These are phyloP conservation scores for Sophora flavescens DNA, from an alignment of 306 rosid genomes.

Conservation along the genomic window DNA sequence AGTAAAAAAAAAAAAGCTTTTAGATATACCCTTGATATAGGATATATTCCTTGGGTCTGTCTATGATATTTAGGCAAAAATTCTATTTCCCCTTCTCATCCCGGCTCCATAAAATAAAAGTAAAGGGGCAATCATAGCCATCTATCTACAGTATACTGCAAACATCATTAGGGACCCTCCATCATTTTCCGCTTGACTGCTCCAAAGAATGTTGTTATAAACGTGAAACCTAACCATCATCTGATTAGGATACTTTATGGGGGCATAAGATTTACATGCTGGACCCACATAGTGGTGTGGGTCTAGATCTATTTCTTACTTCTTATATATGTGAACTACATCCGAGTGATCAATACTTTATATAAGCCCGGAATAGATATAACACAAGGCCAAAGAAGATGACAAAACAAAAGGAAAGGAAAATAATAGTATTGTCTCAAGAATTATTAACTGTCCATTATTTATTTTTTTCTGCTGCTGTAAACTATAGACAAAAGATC, in stretches of 20 bases:
- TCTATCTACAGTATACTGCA: slow-evolving; percentile 51
- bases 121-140: slow-evolving; percentile 63
- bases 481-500: slow-evolving; percentile 8
- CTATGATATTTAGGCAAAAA: slow-evolving; percentile 34
- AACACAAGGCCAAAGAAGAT: slow-evolving; percentile 38
- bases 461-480: slow-evolving; percentile 26
- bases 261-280: slow-evolving; percentile 57
- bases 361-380: slow-evolving; percentile 48
- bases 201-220: slow-evolving; percentile 67
- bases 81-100: not conserved
- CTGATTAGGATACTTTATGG: slow-evolving; percentile 63
- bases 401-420: slow-evolving; percentile 18
- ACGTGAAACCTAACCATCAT: slow-evolving; percentile 92
- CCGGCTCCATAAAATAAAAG: slow-evolving; percentile 17
- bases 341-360: slow-evolving; percentile 1
- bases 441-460: not conserved
- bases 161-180: slow-evolving; percentile 72
- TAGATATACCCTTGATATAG: slow-evolving; percentile 4
- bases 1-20: too few species aligned
- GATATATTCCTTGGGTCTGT: slow-evolving; percentile 50
- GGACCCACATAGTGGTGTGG: slow-evolving; percentile 53
- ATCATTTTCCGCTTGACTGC: slow-evolving; percentile 74
- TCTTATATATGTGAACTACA: slow-evolving; percentile 34
- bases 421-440: slow-evolving; percentile 16
- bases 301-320: slow-evolving; percentile 17